A percentile compares a stretch with the other conserved stretches of the same genome.
Conservation (phyloP, 1,284 basidiomycete species). For the Marasmius sp. region DNA sequence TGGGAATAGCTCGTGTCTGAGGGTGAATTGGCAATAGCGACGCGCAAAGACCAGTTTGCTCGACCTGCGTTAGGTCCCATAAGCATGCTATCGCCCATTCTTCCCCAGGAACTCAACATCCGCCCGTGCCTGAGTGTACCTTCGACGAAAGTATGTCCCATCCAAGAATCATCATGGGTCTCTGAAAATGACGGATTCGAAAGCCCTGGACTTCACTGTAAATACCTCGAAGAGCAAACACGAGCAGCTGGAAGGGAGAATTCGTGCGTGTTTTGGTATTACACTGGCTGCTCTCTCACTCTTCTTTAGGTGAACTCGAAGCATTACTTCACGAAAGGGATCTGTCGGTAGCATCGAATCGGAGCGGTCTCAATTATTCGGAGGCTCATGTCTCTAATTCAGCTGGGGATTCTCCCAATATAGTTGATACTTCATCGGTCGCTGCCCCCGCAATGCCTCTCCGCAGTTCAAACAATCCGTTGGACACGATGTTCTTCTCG, state of each 20-base stretch:
- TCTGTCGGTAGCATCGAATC: not conserved
- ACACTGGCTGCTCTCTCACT: not conserved
- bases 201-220: constrained; percentile 40
- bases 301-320: constrained; percentile 60
- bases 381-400: not conserved
- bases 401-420: not conserved
- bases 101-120: constrained; percentile 49
- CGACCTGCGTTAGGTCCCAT: constrained; percentile 68
- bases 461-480: constrained; percentile 11
- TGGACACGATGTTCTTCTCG: constrained; percentile 48
- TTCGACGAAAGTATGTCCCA: constrained; percentile 57
- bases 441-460: not conserved
- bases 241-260: constrained; percentile 63
- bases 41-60: constrained; percentile 62
- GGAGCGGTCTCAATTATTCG: not conserved
- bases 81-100: constrained; percentile 60
- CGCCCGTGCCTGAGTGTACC: constrained; percentile 61
- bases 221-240: constrained; percentile 57
- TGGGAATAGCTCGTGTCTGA: constrained; percentile 16
- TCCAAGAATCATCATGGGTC: not conserved
- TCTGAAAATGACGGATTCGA: not conserved
- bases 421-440: not conserved
- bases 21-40: constrained; percentile 42
- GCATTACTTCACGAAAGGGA: constrained; percentile 40
- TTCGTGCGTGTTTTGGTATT: constrained; percentile 45